Percentiles rank a stretch among this genome's conserved stretches.
phyloP scores from a whole-genome alignment of 768 basidiomycete species.

The Jaapia argillacea region DNA sequence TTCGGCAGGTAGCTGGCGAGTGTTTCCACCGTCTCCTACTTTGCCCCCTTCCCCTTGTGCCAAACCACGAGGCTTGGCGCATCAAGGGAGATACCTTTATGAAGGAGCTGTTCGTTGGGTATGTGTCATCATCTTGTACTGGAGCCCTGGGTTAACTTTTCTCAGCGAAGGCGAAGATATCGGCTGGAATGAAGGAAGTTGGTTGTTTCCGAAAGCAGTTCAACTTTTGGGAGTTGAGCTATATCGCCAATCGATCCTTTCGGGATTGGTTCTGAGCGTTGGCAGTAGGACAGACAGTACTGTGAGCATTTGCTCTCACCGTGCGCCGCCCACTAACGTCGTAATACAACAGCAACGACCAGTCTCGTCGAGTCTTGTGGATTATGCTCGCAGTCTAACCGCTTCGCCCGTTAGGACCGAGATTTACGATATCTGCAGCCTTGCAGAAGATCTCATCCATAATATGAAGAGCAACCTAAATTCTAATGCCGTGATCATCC shows the following conservation, averaged over 20 bases:
- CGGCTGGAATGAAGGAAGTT: constrained; percentile 63
- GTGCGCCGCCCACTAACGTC: constrained; percentile 11
- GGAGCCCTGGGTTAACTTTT: constrained; percentile 2
- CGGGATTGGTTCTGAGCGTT: constrained; percentile 69
- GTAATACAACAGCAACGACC: constrained; percentile 52
- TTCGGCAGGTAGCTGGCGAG: constrained; percentile 71
- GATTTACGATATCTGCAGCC: constrained; percentile 37
- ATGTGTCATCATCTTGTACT: constrained; percentile 10
- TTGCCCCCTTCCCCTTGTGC: constrained; percentile 31
- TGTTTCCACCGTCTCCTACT: constrained; percentile 43
- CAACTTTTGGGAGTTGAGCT: constrained; percentile 48
- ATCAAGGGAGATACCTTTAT: constrained; percentile 39
- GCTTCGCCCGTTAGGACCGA: constrained; percentile 16
- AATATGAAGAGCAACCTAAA: constrained; percentile 42
- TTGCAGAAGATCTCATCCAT: constrained; percentile 48
- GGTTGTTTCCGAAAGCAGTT: constrained; percentile 69
- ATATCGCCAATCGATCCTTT: constrained; percentile 55
- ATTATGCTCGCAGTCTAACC: constrained; percentile 47
- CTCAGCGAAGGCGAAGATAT: constrained; percentile 23
- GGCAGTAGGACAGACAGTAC: constrained; percentile 81
- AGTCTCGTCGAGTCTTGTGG: constrained; percentile 47
- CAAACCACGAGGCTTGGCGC: constrained; percentile 36
- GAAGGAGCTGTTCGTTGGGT: constrained; percentile 44
- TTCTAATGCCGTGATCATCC: constrained; percentile 72
- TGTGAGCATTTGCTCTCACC: constrained; percentile 34